Percentiles rank a stretch among this genome's conserved stretches.
Conservation (phyloP, 2,329 filamentous ascomycete species). For the Chaetomium strumarium region DNA sequence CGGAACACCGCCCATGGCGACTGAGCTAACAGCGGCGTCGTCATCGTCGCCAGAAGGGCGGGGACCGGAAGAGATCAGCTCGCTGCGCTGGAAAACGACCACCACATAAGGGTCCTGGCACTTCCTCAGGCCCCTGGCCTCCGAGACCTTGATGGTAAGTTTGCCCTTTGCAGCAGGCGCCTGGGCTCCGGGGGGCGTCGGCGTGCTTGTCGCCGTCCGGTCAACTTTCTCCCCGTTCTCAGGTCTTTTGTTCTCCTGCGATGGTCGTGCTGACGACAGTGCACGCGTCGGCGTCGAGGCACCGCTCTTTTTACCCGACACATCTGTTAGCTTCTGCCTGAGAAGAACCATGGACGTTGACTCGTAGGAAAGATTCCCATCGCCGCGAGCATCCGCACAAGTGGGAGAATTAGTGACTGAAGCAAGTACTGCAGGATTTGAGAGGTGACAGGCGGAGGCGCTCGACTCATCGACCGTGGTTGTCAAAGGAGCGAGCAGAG, state of each 20-base stretch:
- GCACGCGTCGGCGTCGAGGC: slow-evolving; percentile 85
- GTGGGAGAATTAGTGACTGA: slow-evolving; percentile 48
- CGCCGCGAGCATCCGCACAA: slow-evolving; percentile 34
- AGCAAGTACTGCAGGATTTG: slow-evolving; percentile 55
- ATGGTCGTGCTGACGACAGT: slow-evolving; percentile 59
- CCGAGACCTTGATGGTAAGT: slow-evolving; percentile 79
- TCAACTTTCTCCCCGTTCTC: slow-evolving; percentile 37
- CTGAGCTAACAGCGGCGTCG: slow-evolving; percentile 31
- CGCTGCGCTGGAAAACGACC: slow-evolving; percentile 92
- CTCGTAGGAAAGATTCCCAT: slow-evolving; percentile 38
- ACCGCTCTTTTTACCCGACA: slow-evolving; percentile 71
- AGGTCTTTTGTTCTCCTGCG: slow-evolving; percentile 36
- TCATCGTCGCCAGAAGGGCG: slow-evolving; percentile 59
- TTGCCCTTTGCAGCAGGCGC: slow-evolving; percentile 76
- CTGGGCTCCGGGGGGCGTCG: slow-evolving; percentile 50
- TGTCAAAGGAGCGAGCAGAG: slow-evolving; percentile 53
- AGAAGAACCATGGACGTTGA: slow-evolving; percentile 63
- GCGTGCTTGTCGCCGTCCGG: slow-evolving; percentile 49
- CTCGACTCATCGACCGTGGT: slow-evolving; percentile 57
- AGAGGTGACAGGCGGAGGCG: slow-evolving; percentile 63
- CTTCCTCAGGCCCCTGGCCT: slow-evolving; percentile 74
- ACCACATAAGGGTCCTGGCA: slow-evolving; percentile 92
- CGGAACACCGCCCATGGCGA: slow-evolving; percentile 46
- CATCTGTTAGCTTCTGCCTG: slow-evolving; percentile 71
- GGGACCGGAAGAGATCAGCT: slow-evolving; percentile 87